Evolutionary conservation across 164 flowering plant genomes (phyloP), one percentile per base, ranked within the genome.

Genomic region (Cinnamomum chago): DNA sequence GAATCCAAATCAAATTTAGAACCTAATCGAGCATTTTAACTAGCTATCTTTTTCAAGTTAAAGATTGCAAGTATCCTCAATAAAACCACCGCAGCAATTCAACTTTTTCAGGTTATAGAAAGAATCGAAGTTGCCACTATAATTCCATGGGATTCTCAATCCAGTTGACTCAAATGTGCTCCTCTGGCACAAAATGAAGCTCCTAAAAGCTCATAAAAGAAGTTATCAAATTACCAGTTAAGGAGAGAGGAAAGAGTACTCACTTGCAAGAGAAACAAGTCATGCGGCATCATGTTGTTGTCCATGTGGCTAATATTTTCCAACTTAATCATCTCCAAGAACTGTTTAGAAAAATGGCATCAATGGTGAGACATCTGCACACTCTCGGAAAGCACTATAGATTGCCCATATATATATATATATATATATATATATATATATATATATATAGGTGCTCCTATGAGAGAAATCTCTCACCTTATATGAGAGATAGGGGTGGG

Each of bases 241-340:
- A 67, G n/a, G 7, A 28, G 20, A 25, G 20, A 67, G 33, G 20
- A 67, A 67, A 67, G n/a, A 62, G 65, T 18, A 72, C 88, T 81
- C 79, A 92, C 98, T 82, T 94, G 98, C 83, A 96, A 82, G 51
- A 92, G 93, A 79, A 89, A 91, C 85, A 89, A 84, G 70, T 96
- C 99, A 73, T 91, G 82, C 0, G 97, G 81, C 85, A 94, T 82
- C 33, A 90, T 76, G 5, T 88, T 28, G 24, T 94, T 97, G 70
- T 91, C 99, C 68, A 86, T 83, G 68, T 84, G 85, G 67, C 84
- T 87, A 72, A 84, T 72, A 67, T 85, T 89, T 82, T 96, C 99
- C 81, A 96, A 77, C 76, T 89, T 92, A 68, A 96, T 87, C 67
- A 96, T 95, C 86, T 96, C 99, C 83, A 96, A 74, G 74, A 89